Conservation (phyloP, 176 grass and related monocot genomes). For the Neostapfia colusana region DNA sequence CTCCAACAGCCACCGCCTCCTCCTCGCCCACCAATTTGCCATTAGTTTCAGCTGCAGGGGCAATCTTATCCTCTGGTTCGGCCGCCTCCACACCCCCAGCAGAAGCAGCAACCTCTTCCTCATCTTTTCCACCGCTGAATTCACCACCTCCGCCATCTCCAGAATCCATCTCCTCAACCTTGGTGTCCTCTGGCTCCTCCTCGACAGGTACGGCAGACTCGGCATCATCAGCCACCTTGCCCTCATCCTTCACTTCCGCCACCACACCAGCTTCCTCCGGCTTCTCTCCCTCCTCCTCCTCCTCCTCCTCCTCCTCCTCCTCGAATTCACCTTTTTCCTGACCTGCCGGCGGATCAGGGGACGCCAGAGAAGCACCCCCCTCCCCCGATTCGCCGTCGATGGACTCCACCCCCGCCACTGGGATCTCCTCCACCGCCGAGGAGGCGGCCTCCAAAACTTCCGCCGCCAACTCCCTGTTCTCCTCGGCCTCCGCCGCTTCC, state of each 20-base stretch:
- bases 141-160: slow-evolving; percentile 14
- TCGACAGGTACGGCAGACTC: not conserved
- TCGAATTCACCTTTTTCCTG: slow-evolving; percentile 24
- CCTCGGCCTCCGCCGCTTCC: not conserved
- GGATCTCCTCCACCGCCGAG: not conserved
- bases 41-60: slow-evolving; percentile 17
- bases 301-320: not conserved
- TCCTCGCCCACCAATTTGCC: slow-evolving; percentile 31
- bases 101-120: slow-evolving; percentile 14
- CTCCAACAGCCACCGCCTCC: not conserved
- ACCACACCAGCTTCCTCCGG: not conserved
- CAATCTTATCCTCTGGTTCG: slow-evolving; percentile 11
- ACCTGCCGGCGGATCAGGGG: slow-evolving; percentile 4
- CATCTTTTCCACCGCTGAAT: not conserved
- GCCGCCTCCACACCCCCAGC: not conserved
- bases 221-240: not conserved
- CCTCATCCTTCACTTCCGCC: slow-evolving; percentile 1
- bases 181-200: slow-evolving; percentile 9
- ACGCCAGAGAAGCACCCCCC: slow-evolving; percentile 17
- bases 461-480: not conserved
- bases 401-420: not conserved
- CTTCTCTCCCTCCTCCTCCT: not conserved
- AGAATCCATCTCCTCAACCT: slow-evolving; percentile 5
- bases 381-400: slow-evolving; percentile 33
- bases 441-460: slow-evolving; percentile 1